phyloP scores from a whole-genome alignment of 345 rosid genomes.

The Gossypium thurberi region DNA sequence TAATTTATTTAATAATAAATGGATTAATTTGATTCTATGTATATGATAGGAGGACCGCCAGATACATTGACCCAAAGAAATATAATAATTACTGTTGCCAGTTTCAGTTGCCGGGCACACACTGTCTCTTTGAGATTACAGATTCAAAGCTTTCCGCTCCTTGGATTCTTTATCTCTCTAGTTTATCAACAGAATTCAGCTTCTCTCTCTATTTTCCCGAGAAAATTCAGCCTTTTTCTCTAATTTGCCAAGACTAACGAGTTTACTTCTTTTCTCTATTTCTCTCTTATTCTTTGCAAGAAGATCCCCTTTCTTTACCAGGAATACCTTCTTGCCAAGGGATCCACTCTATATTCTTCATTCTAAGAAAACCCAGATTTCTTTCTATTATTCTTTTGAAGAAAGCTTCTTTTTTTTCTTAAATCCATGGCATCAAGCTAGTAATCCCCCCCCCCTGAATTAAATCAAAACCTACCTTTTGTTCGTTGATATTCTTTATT shows the following conservation, averaged over 20 bases:
- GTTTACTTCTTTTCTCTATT: not conserved
- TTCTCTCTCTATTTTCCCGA: constrained; percentile 6
- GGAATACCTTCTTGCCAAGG: not conserved
- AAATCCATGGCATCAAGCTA: not conserved
- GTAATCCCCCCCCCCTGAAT: not conserved
- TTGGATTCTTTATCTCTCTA: constrained; percentile 32
- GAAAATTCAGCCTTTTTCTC: not conserved
- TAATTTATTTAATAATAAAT: too few relatives aligned
- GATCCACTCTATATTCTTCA: not conserved
- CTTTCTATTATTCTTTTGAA: not conserved
- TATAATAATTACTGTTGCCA: not conserved
- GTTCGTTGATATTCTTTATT: not conserved
- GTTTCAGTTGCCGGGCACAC: not conserved
- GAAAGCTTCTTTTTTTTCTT: not conserved
- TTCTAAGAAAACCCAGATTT: not conserved
- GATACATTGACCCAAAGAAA: not conserved
- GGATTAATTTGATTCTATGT: too few relatives aligned
- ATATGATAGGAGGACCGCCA: too few relatives aligned
- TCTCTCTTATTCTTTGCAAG: constrained; percentile 16
- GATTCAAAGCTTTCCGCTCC: constrained; percentile 36
- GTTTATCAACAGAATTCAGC: constrained; percentile 11
- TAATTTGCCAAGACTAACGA: not conserved
- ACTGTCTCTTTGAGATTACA: not conserved
- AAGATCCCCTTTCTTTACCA: not conserved
- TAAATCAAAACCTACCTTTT: not conserved